Conservation (phyloP, 108 stramenopile genomes). For the Parmales sp. region DNA sequence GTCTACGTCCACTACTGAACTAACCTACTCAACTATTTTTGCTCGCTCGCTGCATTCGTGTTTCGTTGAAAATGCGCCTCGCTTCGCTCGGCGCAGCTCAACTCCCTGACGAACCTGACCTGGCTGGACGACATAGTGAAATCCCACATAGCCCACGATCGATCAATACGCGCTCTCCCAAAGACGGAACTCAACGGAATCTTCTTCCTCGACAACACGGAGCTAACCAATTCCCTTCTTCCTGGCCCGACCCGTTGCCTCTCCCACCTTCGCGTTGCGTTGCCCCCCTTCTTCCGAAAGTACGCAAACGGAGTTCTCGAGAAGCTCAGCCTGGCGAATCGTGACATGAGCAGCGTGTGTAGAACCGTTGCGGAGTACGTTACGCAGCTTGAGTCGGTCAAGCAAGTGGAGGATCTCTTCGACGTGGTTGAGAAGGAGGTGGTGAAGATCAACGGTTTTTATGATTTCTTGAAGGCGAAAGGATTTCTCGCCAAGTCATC, state of each 20-base stretch:
- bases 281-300: neutral
- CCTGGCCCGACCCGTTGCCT: neutral
- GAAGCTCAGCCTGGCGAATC: neutral
- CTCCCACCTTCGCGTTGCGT: neutral
- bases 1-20: too few species aligned
- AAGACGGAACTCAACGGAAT: neutral
- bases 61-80: neutral
- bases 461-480: neutral
- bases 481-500: too few species aligned
- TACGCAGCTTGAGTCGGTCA: neutral
- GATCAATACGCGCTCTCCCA: neutral
- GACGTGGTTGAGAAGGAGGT: neutral
- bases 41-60: neutral
- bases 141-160: neutral
- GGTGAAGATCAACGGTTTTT: neutral
- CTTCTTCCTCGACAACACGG: neutral
- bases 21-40: neutral
- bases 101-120: neutral
- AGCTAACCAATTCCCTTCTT: neutral
- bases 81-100: neutral
- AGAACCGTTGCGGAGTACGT: neutral
- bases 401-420: neutral
- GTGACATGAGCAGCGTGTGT: neutral
- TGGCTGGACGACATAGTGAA: constrained; percentile 1
- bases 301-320: neutral